Evolutionary conservation across 148 eudicot genomes (phyloP).

Genomic region (Polygonum maritimum): DNA sequence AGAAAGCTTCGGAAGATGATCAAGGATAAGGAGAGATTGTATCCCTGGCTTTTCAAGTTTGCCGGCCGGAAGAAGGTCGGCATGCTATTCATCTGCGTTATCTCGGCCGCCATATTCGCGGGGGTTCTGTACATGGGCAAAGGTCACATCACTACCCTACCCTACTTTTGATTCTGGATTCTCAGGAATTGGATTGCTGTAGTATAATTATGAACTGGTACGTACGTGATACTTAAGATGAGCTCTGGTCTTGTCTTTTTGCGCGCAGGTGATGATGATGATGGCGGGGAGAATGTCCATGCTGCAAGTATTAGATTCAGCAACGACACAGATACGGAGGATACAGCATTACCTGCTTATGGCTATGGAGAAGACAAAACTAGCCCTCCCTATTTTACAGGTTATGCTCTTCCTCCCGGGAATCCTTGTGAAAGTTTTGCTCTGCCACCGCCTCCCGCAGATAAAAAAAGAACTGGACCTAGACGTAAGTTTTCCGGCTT

Average conservation of each 20-base stretch:
- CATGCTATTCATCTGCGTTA: conserved; percentile 67
- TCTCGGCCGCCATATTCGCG: conserved; percentile 62
- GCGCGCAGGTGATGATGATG: conserved; percentile 37
- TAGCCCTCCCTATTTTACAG: conserved; percentile 51
- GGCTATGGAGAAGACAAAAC: conserved; percentile 13
- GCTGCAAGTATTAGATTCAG: conserved; percentile 30
- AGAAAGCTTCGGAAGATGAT: conserved; percentile 65
- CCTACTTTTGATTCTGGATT: too few species aligned
- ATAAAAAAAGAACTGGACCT: conserved; percentile 83
- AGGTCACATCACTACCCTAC: conserved; percentile 32
- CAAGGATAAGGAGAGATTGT: conserved; percentile 75
- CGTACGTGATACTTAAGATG: too few species aligned
- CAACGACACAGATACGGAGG: conserved; percentile 18
- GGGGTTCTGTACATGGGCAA: conserved; percentile 79
- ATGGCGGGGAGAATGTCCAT: conserved; percentile 27
- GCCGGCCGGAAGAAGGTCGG: conserved; percentile 82
- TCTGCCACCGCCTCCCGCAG: conserved; percentile 94
- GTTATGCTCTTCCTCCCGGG: conserved; percentile 89
- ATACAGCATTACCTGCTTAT: conserved; percentile 7
- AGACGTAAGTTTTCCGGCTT: conserved; percentile 55
- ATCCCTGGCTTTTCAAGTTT: conserved; percentile 62
- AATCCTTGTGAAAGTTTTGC: conserved; percentile 85
- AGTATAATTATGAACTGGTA: not conserved
- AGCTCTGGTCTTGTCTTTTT: conserved; percentile 4
- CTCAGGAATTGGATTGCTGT: too few species aligned